phyloP scores from a whole-genome alignment of 1,284 basidiomycete genomes.

The Microbotryomycetes sp. region DNA sequence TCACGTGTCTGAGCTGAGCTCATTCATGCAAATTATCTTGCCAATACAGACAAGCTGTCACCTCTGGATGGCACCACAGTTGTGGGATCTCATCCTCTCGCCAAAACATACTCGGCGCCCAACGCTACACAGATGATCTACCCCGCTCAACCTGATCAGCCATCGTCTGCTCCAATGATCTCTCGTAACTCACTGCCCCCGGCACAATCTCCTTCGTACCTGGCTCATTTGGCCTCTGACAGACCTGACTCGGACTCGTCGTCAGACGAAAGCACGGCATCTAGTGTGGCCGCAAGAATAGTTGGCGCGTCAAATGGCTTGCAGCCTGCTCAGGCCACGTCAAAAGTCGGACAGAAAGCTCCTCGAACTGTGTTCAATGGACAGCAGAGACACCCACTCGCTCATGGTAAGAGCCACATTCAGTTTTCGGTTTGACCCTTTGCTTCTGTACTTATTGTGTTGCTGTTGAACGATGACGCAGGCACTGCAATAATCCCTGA shows the following conservation, averaged over 20 bases:
- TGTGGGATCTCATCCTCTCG: constrained; percentile 26
- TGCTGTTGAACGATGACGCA: not conserved
- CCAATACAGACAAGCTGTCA: too few species aligned
- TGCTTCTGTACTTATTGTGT: not conserved
- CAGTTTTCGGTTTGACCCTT: too few species aligned
- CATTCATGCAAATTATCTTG: too few species aligned
- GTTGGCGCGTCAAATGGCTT: not conserved
- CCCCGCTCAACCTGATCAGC: not conserved
- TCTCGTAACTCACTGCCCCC: not conserved
- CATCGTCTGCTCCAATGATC: not conserved
- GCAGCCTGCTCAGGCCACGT: too few species aligned
- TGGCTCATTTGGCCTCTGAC: constrained; percentile 4
- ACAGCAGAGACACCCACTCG: not conserved
- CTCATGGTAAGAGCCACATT: not conserved
- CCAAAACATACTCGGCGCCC: constrained; percentile 30
- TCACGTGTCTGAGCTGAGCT: too few species aligned
- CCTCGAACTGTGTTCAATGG: constrained; percentile 4
- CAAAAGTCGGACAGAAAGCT: constrained; percentile 4
- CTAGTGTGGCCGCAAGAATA: not conserved
- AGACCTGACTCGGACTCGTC: constrained; percentile 21
- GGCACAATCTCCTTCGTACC: not conserved
- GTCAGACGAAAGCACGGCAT: constrained; percentile 4
- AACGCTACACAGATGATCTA: not conserved
- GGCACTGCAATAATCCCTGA: not conserved
- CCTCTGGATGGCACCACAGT: constrained; percentile 8